phyloP scores from a whole-genome alignment of 2,329 filamentous ascomycete genomes.

The Chrysoporthe deuterocubensis region DNA sequence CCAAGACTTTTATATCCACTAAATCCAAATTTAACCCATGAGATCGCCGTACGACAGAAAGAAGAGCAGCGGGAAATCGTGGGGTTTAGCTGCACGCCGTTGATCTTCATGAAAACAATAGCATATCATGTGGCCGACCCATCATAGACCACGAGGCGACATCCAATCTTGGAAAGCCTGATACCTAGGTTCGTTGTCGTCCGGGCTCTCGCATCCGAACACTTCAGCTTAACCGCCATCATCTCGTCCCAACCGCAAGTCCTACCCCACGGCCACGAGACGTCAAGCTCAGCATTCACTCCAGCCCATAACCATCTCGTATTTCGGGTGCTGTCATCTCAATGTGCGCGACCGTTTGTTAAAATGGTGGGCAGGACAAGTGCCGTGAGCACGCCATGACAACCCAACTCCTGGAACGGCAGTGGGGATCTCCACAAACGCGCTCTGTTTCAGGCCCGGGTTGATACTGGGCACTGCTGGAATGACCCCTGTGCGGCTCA shows the following conservation, averaged over 20 bases:
- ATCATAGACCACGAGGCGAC: no score
- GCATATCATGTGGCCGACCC: not conserved
- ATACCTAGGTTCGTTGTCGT: not conserved
- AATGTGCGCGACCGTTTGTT: not conserved
- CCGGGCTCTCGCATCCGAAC: not conserved
- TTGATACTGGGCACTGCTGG: not conserved
- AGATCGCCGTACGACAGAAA: not conserved
- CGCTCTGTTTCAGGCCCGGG: constrained; percentile 22
- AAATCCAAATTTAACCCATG: not conserved
- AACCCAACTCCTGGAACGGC: not conserved
- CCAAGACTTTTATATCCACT: not conserved
- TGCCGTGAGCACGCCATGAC: not conserved
- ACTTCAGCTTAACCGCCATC: not conserved
- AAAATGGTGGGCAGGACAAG: not conserved
- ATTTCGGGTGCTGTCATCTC: not conserved
- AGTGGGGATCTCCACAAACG: constrained; percentile 17
- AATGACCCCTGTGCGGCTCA: constrained; percentile 19
- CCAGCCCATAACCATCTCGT: not conserved
- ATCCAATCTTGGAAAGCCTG: no score
- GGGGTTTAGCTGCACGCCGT: not conserved
- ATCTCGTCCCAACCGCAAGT: not conserved
- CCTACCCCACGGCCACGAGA: not conserved
- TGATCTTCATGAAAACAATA: not conserved
- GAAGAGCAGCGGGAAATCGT: not conserved
- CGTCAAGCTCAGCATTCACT: no score